These are phyloP conservation scores for Linnemannia zychae DNA, from an alignment of 192 early-diverging fungal species.

Conservation along the genomic window DNA sequence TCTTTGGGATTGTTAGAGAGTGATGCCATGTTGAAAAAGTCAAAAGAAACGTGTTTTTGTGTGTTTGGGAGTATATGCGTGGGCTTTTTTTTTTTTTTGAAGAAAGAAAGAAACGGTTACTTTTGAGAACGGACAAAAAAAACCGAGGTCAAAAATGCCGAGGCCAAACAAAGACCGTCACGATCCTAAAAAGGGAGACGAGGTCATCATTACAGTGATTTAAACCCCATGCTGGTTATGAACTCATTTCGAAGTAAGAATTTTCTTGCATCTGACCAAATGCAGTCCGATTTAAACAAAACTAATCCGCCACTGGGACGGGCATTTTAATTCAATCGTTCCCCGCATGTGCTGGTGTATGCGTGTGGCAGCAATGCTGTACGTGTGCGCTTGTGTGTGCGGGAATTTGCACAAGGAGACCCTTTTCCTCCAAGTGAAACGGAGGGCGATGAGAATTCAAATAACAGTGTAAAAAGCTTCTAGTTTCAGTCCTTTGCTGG, in stretches of 20 bases:
- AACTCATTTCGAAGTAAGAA: background rate
- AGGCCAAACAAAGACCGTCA: too few species aligned
- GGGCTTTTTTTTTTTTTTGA: too few species aligned
- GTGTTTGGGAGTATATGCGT: background rate
- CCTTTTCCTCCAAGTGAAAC: constrained; percentile 54
- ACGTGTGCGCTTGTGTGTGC: constrained; percentile 13
- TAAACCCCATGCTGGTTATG: too few species aligned
- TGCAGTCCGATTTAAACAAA: background rate
- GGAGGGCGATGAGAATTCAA: constrained; percentile 49
- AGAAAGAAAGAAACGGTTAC: constrained; percentile 8
- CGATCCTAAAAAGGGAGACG: too few species aligned
- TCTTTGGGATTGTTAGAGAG: constrained; percentile 24
- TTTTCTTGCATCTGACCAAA: background rate
- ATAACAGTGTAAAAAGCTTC: constrained; percentile 49
- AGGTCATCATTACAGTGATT: too few species aligned
- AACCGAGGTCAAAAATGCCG: too few species aligned
- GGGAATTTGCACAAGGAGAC: constrained; percentile 51
- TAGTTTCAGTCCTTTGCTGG: constrained; percentile 50
- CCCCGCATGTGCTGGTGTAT: constrained; percentile 23
- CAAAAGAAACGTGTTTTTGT: background rate
- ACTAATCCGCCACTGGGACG: background rate
- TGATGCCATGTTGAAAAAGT: too few species aligned
- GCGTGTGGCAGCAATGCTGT: background rate
- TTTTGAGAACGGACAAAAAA: background rate
- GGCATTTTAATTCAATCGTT: constrained; percentile 17